phyloP scores from a whole-genome alignment of 2,329 filamentous ascomycete genomes.

The Botryotinia narcissicola region DNA sequence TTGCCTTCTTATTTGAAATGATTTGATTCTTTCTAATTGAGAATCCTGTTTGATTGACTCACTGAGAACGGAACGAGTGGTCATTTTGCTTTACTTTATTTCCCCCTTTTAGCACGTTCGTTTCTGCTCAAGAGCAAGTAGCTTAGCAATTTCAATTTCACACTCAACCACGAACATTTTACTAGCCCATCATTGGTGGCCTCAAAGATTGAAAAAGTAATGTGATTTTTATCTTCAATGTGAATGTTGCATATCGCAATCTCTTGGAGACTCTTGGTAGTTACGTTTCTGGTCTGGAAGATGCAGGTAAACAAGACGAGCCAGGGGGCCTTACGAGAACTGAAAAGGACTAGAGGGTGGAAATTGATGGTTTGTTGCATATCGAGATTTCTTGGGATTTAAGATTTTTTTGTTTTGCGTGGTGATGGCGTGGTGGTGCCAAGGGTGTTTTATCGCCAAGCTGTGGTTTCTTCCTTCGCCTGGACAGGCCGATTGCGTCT shows the following conservation, averaged over 20 bases:
- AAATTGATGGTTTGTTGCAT: slow-evolving; percentile 10
- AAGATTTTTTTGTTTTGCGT: not conserved
- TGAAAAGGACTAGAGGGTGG: not conserved
- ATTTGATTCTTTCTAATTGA: not conserved
- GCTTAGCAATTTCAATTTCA: not conserved
- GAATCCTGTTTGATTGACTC: not conserved
- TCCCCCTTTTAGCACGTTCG: not conserved
- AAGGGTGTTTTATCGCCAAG: slow-evolving; percentile 10
- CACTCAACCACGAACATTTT: not conserved
- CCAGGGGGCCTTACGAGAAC: not conserved
- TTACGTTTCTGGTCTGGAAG: slow-evolving; percentile 1
- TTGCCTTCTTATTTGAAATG: slow-evolving; percentile 21
- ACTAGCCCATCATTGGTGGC: not conserved
- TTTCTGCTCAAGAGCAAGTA: not conserved
- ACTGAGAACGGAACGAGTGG: not conserved
- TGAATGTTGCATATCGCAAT: slow-evolving; percentile 15
- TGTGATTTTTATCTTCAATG: not conserved
- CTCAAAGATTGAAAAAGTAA: not conserved
- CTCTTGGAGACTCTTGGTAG: slow-evolving; percentile 17
- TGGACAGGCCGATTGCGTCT: not conserved
- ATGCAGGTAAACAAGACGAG: not conserved
- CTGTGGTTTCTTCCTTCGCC: not conserved
- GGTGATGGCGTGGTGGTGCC: slow-evolving; percentile 11
- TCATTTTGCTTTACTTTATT: not conserved
- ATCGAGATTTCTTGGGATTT: slow-evolving; percentile 11